Percentiles rank a stretch among this genome's conserved stretches.
phyloP scores from a whole-genome alignment of 345 rosid species.

The Linum trigynum region DNA sequence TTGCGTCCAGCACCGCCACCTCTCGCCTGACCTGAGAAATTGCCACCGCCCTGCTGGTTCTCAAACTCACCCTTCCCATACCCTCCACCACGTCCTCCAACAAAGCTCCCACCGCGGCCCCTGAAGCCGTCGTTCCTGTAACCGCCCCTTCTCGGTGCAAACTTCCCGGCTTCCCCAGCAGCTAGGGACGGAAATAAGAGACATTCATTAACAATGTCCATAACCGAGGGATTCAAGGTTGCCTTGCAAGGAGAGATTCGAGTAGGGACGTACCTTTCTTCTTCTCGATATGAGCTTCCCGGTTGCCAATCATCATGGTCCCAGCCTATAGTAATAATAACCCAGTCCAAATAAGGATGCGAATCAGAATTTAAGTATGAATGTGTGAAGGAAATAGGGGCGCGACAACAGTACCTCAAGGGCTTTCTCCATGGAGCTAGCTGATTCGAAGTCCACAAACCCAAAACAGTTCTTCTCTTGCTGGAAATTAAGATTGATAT shows the following conservation, averaged over 20 bases:
- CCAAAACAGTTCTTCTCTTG: slow-evolving; percentile 53
- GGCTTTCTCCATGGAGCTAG: slow-evolving; percentile 51
- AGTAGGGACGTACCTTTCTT: slow-evolving; percentile 46
- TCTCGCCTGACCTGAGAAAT: background rate
- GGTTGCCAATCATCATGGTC: slow-evolving; percentile 44
- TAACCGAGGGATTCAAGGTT: background rate
- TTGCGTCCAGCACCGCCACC: background rate
- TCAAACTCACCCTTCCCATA: background rate
- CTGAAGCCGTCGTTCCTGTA: slow-evolving; percentile 1
- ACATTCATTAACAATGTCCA: background rate
- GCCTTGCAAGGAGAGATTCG: background rate
- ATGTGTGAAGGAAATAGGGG: too few species aligned
- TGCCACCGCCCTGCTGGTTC: background rate
- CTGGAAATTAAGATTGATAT: slow-evolving; percentile 20
- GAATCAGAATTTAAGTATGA: too few species aligned
- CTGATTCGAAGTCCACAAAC: slow-evolving; percentile 70
- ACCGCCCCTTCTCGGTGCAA: background rate
- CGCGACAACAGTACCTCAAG: slow-evolving; percentile 35
- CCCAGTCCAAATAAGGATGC: background rate
- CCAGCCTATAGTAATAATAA: slow-evolving; percentile 20
- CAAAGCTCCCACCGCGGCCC: background rate
- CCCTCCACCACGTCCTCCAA: background rate
- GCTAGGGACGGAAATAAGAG: background rate
- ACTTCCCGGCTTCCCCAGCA: background rate
- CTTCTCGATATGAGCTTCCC: slow-evolving; percentile 63